A percentile compares a stretch with the other conserved stretches of the same genome.
These are phyloP conservation scores for Pseudoneurospora amorphoporcata DNA, from an alignment of 495 filamentous ascomycete genomes.

Conservation along the genomic window DNA sequence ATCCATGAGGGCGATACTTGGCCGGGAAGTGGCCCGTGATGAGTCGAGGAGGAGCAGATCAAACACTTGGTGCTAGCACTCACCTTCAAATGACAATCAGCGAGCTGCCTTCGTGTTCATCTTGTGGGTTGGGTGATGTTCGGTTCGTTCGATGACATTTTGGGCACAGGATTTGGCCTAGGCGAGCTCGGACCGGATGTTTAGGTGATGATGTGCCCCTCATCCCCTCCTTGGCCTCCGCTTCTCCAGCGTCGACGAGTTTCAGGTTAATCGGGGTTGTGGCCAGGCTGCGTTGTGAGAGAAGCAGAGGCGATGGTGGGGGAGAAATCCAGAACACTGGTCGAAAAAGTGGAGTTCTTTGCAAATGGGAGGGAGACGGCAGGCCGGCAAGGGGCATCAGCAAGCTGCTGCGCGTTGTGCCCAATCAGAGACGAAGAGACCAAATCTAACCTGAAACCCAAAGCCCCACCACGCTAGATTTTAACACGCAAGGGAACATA, in stretches of 20 bases:
- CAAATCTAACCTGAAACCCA: not conserved
- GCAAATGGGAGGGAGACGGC: not conserved
- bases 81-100: not conserved
- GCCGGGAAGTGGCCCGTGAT: not conserved
- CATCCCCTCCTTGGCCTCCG: slow-evolving; percentile 9
- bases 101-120: not conserved
- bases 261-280: slow-evolving; percentile 16
- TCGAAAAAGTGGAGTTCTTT: not conserved
- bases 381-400: not conserved
- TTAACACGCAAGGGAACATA: not conserved
- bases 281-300: not conserved
- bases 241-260: slow-evolving; percentile 21
- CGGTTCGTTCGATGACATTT: not conserved
- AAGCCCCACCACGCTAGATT: not conserved
- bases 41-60: not conserved
- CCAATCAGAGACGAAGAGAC: not conserved
- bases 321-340: not conserved
- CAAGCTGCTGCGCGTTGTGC: not conserved
- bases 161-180: not conserved
- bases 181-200: not conserved
- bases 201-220: slow-evolving; percentile 4
- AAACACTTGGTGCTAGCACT: not conserved
- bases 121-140: not conserved
- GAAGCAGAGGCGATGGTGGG: not conserved
- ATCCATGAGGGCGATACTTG: not conserved